Percentiles rank a stretch among this genome's conserved stretches.
Conservation (phyloP, 2,329 filamentous ascomycete genomes). For the Lanzia echinophila region DNA sequence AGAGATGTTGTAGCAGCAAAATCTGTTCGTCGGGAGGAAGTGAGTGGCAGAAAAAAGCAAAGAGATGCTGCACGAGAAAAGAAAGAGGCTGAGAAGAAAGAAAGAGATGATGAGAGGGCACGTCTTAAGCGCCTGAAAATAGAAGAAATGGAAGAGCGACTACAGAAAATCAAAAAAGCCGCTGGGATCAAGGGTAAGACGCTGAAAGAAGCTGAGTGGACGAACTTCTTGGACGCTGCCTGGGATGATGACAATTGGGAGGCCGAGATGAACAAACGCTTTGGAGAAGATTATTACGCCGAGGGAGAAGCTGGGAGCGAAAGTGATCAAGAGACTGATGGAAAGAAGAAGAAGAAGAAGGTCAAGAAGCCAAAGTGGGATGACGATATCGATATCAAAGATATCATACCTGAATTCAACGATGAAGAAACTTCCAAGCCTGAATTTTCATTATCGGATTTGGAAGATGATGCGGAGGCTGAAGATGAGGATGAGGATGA, state of each 20-base stretch:
- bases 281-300: constrained; percentile 87
- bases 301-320: constrained; percentile 57
- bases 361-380: constrained; percentile 87
- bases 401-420: constrained; percentile 80
- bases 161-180: constrained; percentile 81
- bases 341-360: constrained; percentile 48
- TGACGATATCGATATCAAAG: constrained; percentile 95
- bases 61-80: constrained; percentile 71
- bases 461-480: constrained; percentile 34
- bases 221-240: constrained; percentile 73
- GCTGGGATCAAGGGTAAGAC: constrained; percentile 67
- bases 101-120: constrained; percentile 73
- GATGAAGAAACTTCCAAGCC: constrained; percentile 47
- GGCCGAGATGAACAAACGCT: constrained; percentile 77
- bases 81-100: constrained; percentile 70
- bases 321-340: constrained; percentile 48
- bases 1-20: constrained; percentile 76
- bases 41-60: constrained; percentile 66
- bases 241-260: constrained; percentile 93
- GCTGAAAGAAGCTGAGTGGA: constrained; percentile 73
- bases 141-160: constrained; percentile 81
- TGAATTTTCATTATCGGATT: constrained; percentile 50
- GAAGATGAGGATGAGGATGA: constrained; percentile 37
- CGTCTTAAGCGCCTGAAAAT: constrained; percentile 81
- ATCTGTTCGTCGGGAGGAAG: constrained; percentile 80